Evolutionary conservation across 2,329 filamentous ascomycete genomes (phyloP), one percentile per base, ranked within the genome.

Genomic region (Aspergillus texensis): DNA sequence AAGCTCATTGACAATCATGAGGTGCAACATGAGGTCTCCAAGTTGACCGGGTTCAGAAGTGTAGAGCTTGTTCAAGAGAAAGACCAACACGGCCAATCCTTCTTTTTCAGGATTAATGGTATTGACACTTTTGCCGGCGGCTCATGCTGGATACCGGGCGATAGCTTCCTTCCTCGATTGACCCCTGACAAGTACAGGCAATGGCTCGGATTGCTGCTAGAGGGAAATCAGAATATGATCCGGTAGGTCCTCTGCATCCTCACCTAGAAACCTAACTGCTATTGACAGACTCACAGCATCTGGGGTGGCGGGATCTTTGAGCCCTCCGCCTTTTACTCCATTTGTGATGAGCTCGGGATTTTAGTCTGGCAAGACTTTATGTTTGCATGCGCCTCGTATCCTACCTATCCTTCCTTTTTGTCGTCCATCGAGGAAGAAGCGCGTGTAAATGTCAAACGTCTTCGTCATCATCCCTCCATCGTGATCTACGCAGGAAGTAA

Each of bases 401-500:
- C 92, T 8, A 85, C 86, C 4, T 87, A 86, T 71, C 83, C 87
- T 0, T 81, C 83, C 11, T 86, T 91, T 57, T 80, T 91, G 24
- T 76, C 85, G 43, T 89, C 86, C 0, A 86, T 93, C 64, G 83
- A 88, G 62, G 71, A 80, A 24, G 91, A 94, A 76, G 88, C 89
- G 43, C 76, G 83, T 21, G 84, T 86, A 57, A 89, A 91, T 70
- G 81, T 91, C 55, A 82, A 82, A 73, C 82, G 89, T 56, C 82
- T 97, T 32, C 86, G 93, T 50, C 92, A 97, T 75, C 94, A 97
- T 73, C 91, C 94, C 0, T 93, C 87, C 16, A 89, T 97, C 66
- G 89, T 93, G 53, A 90, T 97, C 62, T 97, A 89, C 81, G 93
- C 92, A 4, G 94, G 94, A 16, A 97, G 97, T 79, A 97, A 97